Evolutionary conservation across 2,329 filamentous ascomycete species (phyloP), one percentile per base, ranked within the genome.

Genomic region (Venturia nashicola): DNA sequence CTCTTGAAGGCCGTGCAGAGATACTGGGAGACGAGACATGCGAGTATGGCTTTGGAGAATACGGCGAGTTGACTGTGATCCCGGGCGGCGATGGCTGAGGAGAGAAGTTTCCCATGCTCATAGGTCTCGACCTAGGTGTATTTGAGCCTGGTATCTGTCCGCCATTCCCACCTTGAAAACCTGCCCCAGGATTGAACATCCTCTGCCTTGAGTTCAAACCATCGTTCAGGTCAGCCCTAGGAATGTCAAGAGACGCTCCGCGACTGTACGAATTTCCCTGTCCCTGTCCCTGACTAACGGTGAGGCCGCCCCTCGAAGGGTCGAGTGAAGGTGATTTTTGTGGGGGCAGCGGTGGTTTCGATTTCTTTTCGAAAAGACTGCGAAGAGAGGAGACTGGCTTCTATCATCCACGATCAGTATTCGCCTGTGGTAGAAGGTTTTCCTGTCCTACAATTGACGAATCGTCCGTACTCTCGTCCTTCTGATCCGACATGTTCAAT

Each of bases 321-420:
- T 32, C 51, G 3, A 63, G 39, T 11, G 46, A 39, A 34, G 57
- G 54, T n/a, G 61, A 55, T 23, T 20, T 36, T 32, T 61, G 62
- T 39, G 51, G 46, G 23, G 62, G 62, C 32, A 18, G 20, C 32
- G 36, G 62, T 64, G 44, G 57, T 43, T 46, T 64, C 61, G 62
- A 61, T 36, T 55, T 60, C 39, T 64, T 64, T 78, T 94, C 90
- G 73, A 93, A 94, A 70, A 89, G 86, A 67, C 88, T 90, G 66
- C 87, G 83, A 66, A 94, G 79, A 61, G 89, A 92, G 61, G 90
- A 94, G 61, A 94, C 89, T 34, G 90, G 89, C 78, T 86, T 90
- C 88, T 91, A 48, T 16, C 44, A 32, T 34, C 2, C 36, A 20
- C 3, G 61, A 66, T 72, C 61, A 71, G 67, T 55, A 67, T 51